Conservation (phyloP, 257 asterid genomes). For the Nicotiana tabacum region DNA sequence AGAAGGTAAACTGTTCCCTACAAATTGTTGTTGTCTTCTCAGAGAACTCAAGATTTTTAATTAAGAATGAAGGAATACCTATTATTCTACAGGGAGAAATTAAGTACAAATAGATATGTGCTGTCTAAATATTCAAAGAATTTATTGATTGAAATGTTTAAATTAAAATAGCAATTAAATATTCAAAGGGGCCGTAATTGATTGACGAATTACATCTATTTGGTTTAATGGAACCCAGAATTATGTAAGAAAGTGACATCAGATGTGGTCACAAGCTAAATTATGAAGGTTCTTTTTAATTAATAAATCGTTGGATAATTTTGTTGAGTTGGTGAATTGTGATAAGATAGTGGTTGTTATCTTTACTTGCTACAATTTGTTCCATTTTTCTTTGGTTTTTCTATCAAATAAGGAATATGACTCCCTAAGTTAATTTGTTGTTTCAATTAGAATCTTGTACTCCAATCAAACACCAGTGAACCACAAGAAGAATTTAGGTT, state of each 20-base stretch:
- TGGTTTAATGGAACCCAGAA: neutral
- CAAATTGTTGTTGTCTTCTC: accelerated
- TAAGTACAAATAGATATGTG: neutral
- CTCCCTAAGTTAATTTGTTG: no score
- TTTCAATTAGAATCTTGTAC: no score
- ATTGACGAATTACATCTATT: neutral
- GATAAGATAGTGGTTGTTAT: neutral
- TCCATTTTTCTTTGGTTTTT: neutral
- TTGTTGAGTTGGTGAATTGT: neutral
- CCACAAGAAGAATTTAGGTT: neutral
- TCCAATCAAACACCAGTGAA: no score
- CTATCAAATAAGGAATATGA: neutral
- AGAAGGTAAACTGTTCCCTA: no score
- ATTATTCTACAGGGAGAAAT: neutral
- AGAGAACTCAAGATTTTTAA: no score
- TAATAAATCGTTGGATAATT: neutral
- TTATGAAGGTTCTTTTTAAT: neutral
- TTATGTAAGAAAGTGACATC: conserved; percentile 5
- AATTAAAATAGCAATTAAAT: neutral
- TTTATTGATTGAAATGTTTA: conserved; percentile 2
- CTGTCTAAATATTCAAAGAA: neutral
- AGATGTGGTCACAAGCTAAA: neutral
- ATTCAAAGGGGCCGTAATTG: neutral
- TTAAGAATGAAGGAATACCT: no score
- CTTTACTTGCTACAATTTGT: neutral